Conservation (phyloP, 108 stramenopile species). For the Asterionellopsis glacialis region DNA sequence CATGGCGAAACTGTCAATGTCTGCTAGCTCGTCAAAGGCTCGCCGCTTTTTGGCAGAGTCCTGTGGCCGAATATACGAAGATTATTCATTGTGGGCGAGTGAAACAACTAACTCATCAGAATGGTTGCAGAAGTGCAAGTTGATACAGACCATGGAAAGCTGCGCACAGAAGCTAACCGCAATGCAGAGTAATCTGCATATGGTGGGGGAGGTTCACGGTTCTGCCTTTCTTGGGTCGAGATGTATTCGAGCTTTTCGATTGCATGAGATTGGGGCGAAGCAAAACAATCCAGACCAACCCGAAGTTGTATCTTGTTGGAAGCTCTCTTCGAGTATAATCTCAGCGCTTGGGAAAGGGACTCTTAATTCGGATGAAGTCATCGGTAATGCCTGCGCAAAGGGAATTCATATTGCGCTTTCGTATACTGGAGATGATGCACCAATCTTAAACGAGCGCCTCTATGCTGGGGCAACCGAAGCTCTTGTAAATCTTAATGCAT, state of each 20-base stretch:
- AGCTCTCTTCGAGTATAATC: conserved; percentile 23
- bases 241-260: conserved; percentile 52
- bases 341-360: conserved; percentile 45
- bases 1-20: conserved; percentile 23
- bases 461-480: conserved; percentile 30
- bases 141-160: not conserved
- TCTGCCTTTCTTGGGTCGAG: conserved; percentile 59
- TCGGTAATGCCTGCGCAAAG: conserved; percentile 62
- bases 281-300: not conserved
- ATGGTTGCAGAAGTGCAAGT: not conserved
- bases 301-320: conserved; percentile 25
- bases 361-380: conserved; percentile 41
- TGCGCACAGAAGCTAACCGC: conserved; percentile 8
- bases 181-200: conserved; percentile 3
- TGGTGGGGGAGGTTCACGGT: conserved; percentile 63
- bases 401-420: conserved; percentile 54
- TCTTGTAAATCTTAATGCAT: conserved; percentile 25
- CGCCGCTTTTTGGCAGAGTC: conserved; percentile 50
- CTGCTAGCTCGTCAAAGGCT: conserved; percentile 54
- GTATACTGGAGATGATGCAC: conserved; percentile 46
- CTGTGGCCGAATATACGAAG: conserved; percentile 47
- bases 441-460: conserved; percentile 33
- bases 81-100: conserved; percentile 27
- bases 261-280: conserved; percentile 2
- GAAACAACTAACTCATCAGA: conserved; percentile 1